phyloP scores from a whole-genome alignment of 2,329 filamentous ascomycete species.

The Fusarium sp. region DNA sequence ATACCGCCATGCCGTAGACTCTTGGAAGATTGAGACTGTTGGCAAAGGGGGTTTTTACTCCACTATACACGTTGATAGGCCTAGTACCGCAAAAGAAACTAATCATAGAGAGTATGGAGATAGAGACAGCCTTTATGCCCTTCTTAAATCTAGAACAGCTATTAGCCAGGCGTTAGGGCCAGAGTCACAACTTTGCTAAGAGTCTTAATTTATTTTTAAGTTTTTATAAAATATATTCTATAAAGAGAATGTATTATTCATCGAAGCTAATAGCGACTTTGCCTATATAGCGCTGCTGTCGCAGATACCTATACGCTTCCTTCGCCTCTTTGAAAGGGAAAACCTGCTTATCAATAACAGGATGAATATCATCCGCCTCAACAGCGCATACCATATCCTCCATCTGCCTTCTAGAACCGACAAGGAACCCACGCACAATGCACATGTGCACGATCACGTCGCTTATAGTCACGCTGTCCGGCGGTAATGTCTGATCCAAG shows the following conservation, averaged over 20 bases:
- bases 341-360: neutral
- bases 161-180: too few relatives aligned
- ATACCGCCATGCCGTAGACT: too few relatives aligned
- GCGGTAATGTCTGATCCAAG: neutral
- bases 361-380: conserved; percentile 4
- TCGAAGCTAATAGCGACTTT: neutral
- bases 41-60: too few relatives aligned
- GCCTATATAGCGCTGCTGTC: neutral
- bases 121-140: too few relatives aligned
- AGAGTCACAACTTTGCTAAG: too few relatives aligned
- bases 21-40: too few relatives aligned
- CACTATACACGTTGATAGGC: too few relatives aligned
- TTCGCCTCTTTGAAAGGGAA: neutral
- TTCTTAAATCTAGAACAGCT: too few relatives aligned
- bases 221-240: too few relatives aligned
- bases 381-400: conserved; percentile 9
- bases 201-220: too few relatives aligned
- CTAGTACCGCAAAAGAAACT: too few relatives aligned
- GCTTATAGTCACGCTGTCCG: neutral
- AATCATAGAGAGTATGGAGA: too few relatives aligned
- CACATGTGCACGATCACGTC: neutral
- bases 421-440: conserved; percentile 8
- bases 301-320: conserved; percentile 4
- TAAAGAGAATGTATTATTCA: neutral
- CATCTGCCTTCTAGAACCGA: conserved; percentile 6